A percentile compares a stretch with the other conserved stretches of the same genome.
phyloP scores from a whole-genome alignment of 2,329 filamentous ascomycete genomes.

The Talaromyces sp. region DNA sequence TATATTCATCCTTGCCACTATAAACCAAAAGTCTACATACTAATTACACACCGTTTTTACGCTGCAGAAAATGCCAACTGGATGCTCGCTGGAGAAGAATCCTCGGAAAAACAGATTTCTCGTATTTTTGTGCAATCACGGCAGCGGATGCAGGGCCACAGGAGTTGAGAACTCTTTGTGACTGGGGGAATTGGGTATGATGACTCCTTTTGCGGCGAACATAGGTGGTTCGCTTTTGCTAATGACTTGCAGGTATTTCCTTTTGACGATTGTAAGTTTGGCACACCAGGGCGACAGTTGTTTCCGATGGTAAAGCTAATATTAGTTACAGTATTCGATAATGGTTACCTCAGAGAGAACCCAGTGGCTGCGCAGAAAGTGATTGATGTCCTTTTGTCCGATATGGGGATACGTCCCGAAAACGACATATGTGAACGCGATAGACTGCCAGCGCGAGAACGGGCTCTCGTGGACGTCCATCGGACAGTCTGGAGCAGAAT shows the following conservation, averaged over 20 bases:
- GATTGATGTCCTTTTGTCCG: constrained; percentile 18
- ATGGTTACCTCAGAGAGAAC: constrained; percentile 24
- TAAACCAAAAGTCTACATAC: constrained; percentile 11
- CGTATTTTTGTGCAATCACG: constrained; percentile 22
- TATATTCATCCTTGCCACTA: constrained; percentile 4
- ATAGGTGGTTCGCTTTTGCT: background rate
- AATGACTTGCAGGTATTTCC: constrained; percentile 2
- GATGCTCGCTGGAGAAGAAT: background rate
- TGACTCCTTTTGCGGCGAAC: background rate
- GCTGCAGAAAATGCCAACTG: background rate
- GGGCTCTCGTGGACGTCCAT: constrained; percentile 23
- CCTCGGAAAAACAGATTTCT: constrained; percentile 19
- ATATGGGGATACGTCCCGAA: constrained; percentile 6
- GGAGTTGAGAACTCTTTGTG: constrained; percentile 21
- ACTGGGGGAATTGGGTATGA: constrained; percentile 26
- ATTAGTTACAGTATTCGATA: constrained; percentile 23
- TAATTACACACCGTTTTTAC: background rate
- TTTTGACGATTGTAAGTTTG: constrained; percentile 1
- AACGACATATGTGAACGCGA: background rate
- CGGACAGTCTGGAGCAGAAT: constrained; percentile 23
- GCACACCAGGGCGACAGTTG: background rate
- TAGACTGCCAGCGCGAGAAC: constrained; percentile 9
- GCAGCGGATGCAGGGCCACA: constrained; percentile 19
- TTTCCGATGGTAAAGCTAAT: background rate
- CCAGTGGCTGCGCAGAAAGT: constrained; percentile 18